A percentile compares a stretch with the other conserved stretches of the same genome.
phyloP scores from a whole-genome alignment of 1,284 basidiomycete species.

The Ustanciosporium gigantosporum region DNA sequence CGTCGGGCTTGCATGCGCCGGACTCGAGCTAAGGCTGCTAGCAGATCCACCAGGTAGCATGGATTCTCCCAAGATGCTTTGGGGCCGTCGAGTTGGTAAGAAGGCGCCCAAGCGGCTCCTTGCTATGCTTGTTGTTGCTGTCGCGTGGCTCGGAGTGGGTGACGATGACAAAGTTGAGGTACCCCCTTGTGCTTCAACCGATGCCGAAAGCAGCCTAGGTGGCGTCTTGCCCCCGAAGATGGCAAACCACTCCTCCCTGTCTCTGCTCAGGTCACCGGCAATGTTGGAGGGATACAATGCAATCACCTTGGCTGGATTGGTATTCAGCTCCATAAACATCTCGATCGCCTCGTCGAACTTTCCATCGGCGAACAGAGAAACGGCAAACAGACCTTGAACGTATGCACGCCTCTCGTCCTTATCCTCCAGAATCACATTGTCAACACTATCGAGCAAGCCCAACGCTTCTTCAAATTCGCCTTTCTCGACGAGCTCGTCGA shows the following conservation, averaged over 20 bases:
- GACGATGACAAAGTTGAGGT: neutral
- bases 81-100: conserved; percentile 23
- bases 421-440: conserved; percentile 70
- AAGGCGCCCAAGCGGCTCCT: conserved; percentile 52
- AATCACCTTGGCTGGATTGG: conserved; percentile 91
- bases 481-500: conserved; percentile 77
- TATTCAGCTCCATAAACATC: conserved; percentile 81
- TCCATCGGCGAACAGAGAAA: conserved; percentile 73
- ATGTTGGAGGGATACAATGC: conserved; percentile 82
- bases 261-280: conserved; percentile 75
- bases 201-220: conserved; percentile 3
- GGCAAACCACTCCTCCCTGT: conserved; percentile 75
- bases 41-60: neutral
- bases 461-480: conserved; percentile 81
- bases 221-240: conserved; percentile 77
- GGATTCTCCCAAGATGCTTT: conserved; percentile 33
- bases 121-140: neutral
- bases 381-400: conserved; percentile 68
- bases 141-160: conserved; percentile 16
- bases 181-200: conserved; percentile 10
- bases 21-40: conserved; percentile 27
- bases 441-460: conserved; percentile 74
- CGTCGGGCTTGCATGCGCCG: conserved; percentile 7
- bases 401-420: conserved; percentile 59
- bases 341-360: conserved; percentile 80